A percentile compares a stretch with the other conserved stretches of the same genome.
phyloP scores from a whole-genome alignment of 2,329 filamentous ascomycete genomes.

The Berkeleyomyces basicola region DNA sequence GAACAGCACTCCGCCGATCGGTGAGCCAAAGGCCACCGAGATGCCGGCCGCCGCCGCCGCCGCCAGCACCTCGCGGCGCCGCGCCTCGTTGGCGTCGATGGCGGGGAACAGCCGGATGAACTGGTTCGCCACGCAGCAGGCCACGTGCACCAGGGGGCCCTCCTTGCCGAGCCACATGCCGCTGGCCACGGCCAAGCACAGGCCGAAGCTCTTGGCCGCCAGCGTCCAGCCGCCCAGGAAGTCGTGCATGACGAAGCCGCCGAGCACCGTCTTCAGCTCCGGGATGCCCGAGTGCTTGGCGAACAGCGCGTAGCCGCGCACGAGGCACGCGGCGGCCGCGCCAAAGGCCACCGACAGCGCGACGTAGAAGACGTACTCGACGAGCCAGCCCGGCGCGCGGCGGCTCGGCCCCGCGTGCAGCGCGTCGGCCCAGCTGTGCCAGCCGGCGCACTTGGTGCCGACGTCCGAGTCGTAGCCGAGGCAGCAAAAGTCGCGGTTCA shows the following conservation, averaged over 20 bases:
- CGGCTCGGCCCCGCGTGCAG: conserved; percentile 43
- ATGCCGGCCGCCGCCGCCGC: conserved; percentile 86
- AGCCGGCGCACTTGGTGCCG: conserved; percentile 65
- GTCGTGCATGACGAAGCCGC: conserved; percentile 77
- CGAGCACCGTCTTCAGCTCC: conserved; percentile 91
- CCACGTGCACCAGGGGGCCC: conserved; percentile 86
- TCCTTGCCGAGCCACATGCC: conserved; percentile 96
- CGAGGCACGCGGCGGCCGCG: conserved; percentile 57
- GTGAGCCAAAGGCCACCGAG: conserved; percentile 83
- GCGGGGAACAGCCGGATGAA: conserved; percentile 78
- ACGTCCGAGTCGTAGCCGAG: conserved; percentile 79
- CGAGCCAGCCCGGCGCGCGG: conserved; percentile 53
- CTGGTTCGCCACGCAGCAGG: conserved; percentile 87
- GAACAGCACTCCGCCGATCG: conserved; percentile 87
- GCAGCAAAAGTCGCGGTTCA: conserved; percentile 86
- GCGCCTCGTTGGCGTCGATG: conserved; percentile 78
- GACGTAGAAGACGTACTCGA: conserved; percentile 78
- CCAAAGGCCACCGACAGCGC: conserved; percentile 76
- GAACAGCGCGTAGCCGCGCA: conserved; percentile 70
- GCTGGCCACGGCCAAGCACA: conserved; percentile 80
- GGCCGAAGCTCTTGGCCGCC: conserved; percentile 71
- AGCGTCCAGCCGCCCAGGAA: conserved; percentile 84
- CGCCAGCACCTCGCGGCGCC: conserved; percentile 84
- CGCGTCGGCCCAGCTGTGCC: conserved; percentile 70
- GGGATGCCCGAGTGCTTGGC: conserved; percentile 93